Base-by-base conservation (phyloP, 225 moss, liverwort and hornwort genomes). In the Rhytidiadelphus loreus region DNA sequence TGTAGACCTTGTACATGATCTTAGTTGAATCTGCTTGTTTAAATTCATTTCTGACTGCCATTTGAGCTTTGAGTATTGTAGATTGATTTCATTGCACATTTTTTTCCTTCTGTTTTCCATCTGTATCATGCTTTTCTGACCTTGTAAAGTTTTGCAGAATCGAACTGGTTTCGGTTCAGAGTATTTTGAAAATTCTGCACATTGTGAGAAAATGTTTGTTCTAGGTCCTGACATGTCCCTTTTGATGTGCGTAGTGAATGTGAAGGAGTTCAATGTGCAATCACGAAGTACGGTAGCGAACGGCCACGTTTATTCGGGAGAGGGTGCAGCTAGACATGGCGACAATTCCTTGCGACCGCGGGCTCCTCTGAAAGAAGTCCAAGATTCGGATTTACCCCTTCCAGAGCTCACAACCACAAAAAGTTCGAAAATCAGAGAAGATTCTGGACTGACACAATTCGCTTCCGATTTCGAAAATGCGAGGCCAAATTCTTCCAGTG, bases 181-280 rank as follows among this genome's bases (percentile, higher is more conserved):
- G 32, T 50, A 30, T 37, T 28, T 65, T 14, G 11, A 63, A n/a
- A 60, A 35, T 32, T 60, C 30, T 12, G 64, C 30, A 11, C 28
- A 14, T 57, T 39, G 23, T 59, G 9, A 19, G 32, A 68, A 61
- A 46, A 11, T 35, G 32, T 58, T 44, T 9, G 65, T 52, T 60
- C 44, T 82, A 15, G 53, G 55, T 89, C 65, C 57, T 83, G 73
- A 81, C 55, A 23, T 44, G 50, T 74, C 50, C 29, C 6, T 57
- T 88, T 21, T 19, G 48, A 77, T 88, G 26, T 83, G 57, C 48
- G 91, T 85, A 94, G 94, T 89, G 80, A 85, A 48, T 72, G 61
- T 87, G 0, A 91, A 86, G 73, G 93, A 92, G 63, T 89, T 87
- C 16, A 88, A 89, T n/a, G 44, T 77, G 59, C 81, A 52, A 59